These are phyloP conservation scores for Skeletonema marinoi DNA, from an alignment of 108 stramenopile species.

Conservation along the genomic window DNA sequence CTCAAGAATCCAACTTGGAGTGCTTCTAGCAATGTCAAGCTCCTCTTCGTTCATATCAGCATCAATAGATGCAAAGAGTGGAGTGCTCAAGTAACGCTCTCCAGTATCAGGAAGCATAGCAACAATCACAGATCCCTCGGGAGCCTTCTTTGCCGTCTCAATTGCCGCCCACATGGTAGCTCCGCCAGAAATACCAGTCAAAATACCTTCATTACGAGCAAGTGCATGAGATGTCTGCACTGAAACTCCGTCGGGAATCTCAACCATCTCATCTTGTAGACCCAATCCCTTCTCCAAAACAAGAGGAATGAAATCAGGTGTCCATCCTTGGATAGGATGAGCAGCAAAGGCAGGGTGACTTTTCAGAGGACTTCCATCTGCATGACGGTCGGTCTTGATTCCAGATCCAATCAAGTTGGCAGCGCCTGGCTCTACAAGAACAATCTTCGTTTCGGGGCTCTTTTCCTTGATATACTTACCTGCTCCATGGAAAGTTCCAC, in stretches of 20 bases:
- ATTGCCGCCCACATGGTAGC: slow-evolving; percentile 72
- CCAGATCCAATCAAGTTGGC: slow-evolving; percentile 71
- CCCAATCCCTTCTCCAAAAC: slow-evolving; percentile 55
- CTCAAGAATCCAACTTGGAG: too few relatives aligned
- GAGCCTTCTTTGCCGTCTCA: slow-evolving; percentile 68
- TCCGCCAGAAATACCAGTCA: slow-evolving; percentile 80
- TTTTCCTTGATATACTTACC: slow-evolving; percentile 60
- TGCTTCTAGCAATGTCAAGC: slow-evolving; percentile 11
- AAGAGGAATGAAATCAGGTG: slow-evolving; percentile 82
- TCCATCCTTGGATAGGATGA: slow-evolving; percentile 68
- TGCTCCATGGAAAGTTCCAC: slow-evolving; percentile 72
- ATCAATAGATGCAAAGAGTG: slow-evolving; percentile 71
- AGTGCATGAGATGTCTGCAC: slow-evolving; percentile 57
- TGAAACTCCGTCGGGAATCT: slow-evolving; percentile 55
- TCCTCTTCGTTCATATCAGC: slow-evolving; percentile 89
- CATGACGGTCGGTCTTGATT: slow-evolving; percentile 54
- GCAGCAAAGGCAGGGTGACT: slow-evolving; percentile 59
- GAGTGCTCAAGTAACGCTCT: slow-evolving; percentile 84
- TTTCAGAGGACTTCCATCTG: slow-evolving; percentile 52
- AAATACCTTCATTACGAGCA: slow-evolving; percentile 80
- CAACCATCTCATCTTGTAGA: slow-evolving; percentile 54
- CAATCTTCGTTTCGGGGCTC: slow-evolving; percentile 65
- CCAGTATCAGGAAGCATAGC: slow-evolving; percentile 84
- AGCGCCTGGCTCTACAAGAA: slow-evolving; percentile 65
- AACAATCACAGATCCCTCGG: slow-evolving; percentile 64